Evolutionary conservation across 164 flowering plant genomes (phyloP), one percentile per base, ranked within the genome.

Genomic region (Macadamia integrifolia): DNA sequence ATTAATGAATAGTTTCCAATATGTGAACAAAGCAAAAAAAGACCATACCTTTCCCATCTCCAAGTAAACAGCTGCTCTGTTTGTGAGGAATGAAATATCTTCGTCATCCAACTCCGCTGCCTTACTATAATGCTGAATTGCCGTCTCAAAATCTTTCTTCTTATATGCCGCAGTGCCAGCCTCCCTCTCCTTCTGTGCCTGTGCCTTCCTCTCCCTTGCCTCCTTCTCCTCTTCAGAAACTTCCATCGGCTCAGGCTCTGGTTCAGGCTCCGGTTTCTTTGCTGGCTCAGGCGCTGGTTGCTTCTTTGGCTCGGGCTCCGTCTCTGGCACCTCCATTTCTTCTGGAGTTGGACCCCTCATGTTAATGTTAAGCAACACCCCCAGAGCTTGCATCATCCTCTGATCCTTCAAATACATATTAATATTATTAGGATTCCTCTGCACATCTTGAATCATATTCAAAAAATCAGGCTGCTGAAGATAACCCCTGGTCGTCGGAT

Each of bases 121-220:
- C 76, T 80, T 84, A 0, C 87, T 76, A 57, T 95, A 95, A 71
- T 88, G 92, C 70, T 69, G 64, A 66, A 95, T 83, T 0, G 99
- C 99, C 13, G 74, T 85, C 60, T 92, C 97, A 28, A 95, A 95
- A 69, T 95, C 92, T 86, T 95, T 95, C 88, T 89, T 95, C 80
- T 92, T 95, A 43, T 95, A 95, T 1, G 97, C 94, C 0, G 87
- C 91, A 81, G 88, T 95, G 6, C 99, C 99, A 3, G 81, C 81
- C 49, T 92, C 99, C 79, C 90, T 95, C 88, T 88, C 96, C 80
- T 86, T 87, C 80, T 70, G 82, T 0, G 98, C 97, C 75, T 73
- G 66, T 8, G 72, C 83, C 68, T 92, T 95, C 74, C 73, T 82
- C 76, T 78, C 82, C 84, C 76, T 89, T 55, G 52, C 71, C 71